Percentiles rank a stretch among this genome's conserved stretches.
Evolutionary conservation across 192 early-diverging fungal species (phyloP).

Genomic region (Haplosporangium gracile): DNA sequence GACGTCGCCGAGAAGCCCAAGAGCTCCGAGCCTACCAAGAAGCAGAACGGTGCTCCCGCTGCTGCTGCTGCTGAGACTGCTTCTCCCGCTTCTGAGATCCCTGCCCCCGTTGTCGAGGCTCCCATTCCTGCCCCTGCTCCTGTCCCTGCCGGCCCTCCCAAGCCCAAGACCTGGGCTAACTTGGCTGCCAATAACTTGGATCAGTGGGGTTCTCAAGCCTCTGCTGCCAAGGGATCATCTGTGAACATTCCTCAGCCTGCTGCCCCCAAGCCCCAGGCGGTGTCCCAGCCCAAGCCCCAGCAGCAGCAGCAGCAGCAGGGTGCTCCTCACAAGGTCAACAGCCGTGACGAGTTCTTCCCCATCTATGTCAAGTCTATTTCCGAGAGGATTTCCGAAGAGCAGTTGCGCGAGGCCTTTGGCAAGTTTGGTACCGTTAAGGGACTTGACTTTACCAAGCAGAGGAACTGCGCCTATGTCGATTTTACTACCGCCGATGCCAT

Average conservation of each 20-base stretch:
- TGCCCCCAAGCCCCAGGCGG: constrained; percentile 28
- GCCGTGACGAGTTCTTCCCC: constrained; percentile 66
- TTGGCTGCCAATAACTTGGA: constrained; percentile 71
- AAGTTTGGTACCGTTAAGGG: constrained; percentile 70
- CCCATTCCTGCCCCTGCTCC: constrained; percentile 27
- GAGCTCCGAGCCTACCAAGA: constrained; percentile 19
- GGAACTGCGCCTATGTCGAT: constrained; percentile 78
- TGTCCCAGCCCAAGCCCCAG: constrained; percentile 24
- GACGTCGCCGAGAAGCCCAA: constrained; percentile 38
- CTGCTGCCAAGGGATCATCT: constrained; percentile 66
- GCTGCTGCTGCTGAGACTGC: constrained; percentile 46
- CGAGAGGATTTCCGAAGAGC: constrained; percentile 62
- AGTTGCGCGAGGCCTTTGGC: constrained; percentile 68
- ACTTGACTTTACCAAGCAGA: constrained; percentile 68
- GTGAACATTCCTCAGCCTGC: constrained; percentile 56
- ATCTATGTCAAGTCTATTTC: constrained; percentile 75
- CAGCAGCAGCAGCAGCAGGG: constrained; percentile 46
- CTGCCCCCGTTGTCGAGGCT: constrained; percentile 18
- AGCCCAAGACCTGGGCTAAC: constrained; percentile 84
- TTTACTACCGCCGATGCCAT: constrained; percentile 73
- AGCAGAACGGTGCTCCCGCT: constrained; percentile 22
- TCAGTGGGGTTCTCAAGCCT: constrained; percentile 69
- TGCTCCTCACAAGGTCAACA: constrained; percentile 53
- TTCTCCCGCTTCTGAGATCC: constrained; percentile 17
- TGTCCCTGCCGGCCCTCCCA: constrained; percentile 60